Conservation (phyloP, 257 asterid species). For the Solanum tarijense region DNA sequence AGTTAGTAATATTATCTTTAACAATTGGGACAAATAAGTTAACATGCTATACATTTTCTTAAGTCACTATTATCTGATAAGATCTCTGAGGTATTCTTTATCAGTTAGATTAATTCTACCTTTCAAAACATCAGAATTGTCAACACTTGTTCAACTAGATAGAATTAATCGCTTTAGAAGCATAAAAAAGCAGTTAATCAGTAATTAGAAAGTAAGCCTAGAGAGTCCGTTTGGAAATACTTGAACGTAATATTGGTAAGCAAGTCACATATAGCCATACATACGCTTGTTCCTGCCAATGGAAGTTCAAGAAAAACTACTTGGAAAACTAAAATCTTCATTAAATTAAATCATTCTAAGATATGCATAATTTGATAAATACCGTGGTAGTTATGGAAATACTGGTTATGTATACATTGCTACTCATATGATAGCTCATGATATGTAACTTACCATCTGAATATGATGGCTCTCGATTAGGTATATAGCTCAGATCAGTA, state of each 20-base stretch:
- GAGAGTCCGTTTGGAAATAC: background rate
- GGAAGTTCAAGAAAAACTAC: background rate
- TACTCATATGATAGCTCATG: background rate
- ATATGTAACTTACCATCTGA: background rate
- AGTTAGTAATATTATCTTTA: background rate
- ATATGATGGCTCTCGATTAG: background rate
- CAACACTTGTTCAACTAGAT: background rate
- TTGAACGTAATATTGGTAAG: background rate
- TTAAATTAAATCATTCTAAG: background rate
- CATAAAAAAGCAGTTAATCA: background rate
- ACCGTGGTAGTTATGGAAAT: background rate
- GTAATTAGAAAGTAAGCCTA: background rate
- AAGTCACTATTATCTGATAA: background rate
- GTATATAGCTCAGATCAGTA: background rate
- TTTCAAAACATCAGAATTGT: background rate
- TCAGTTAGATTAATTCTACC: background rate
- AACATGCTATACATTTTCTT: background rate
- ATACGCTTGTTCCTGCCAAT: background rate
- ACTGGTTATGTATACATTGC: background rate
- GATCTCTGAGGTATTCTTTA: background rate
- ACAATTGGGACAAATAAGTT: background rate
- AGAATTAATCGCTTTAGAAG: background rate
- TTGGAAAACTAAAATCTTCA: background rate
- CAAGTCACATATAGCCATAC: background rate
- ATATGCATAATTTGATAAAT: background rate